Percentiles rank a stretch among this genome's conserved stretches.
phyloP scores from a whole-genome alignment of 2,329 filamentous ascomycete genomes.

The Lecanicillium sp. region DNA sequence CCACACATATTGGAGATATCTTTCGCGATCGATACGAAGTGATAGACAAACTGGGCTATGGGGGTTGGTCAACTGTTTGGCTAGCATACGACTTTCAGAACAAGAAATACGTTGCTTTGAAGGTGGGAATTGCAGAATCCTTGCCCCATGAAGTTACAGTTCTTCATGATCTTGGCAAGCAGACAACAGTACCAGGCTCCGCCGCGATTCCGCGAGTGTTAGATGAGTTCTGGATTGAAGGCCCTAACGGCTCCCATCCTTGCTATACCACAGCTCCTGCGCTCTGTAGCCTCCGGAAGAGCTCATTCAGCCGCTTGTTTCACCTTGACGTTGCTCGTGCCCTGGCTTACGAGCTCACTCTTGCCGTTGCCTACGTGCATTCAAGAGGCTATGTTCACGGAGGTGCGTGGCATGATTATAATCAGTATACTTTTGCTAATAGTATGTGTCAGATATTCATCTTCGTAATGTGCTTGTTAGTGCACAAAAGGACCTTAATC shows the following conservation, averaged over 20 bases:
- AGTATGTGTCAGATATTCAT: slow-evolving; percentile 20
- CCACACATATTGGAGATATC: neutral
- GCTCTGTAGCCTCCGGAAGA: slow-evolving; percentile 12
- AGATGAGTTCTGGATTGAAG: slow-evolving; percentile 12
- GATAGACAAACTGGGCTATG: slow-evolving; percentile 29
- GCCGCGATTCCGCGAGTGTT: slow-evolving; percentile 9
- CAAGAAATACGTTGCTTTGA: slow-evolving; percentile 9
- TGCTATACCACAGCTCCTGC: slow-evolving; percentile 14
- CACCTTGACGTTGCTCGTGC: slow-evolving; percentile 13
- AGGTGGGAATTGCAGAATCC: slow-evolving; percentile 7
- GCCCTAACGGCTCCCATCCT: slow-evolving; percentile 14
- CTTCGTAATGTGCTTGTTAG: slow-evolving; percentile 15
- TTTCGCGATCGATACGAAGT: slow-evolving; percentile 22
- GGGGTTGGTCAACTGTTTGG: slow-evolving; percentile 31
- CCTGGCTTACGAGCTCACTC: slow-evolving; percentile 13
- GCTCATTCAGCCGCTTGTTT: slow-evolving; percentile 10
- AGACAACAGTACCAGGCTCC: neutral
- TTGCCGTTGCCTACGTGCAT: slow-evolving; percentile 18
- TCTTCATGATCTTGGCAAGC: neutral
- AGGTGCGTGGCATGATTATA: too few species aligned
- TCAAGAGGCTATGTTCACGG: slow-evolving; percentile 19
- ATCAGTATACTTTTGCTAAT: too few species aligned
- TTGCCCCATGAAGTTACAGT: slow-evolving; percentile 1
- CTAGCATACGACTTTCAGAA: slow-evolving; percentile 24
- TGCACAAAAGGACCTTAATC: slow-evolving; percentile 10